A percentile compares a stretch with the other conserved stretches of the same genome.
These are phyloP conservation scores for Colletotrichum eremochloae DNA, from an alignment of 2,329 filamentous ascomycete species.

Conservation along the genomic window DNA sequence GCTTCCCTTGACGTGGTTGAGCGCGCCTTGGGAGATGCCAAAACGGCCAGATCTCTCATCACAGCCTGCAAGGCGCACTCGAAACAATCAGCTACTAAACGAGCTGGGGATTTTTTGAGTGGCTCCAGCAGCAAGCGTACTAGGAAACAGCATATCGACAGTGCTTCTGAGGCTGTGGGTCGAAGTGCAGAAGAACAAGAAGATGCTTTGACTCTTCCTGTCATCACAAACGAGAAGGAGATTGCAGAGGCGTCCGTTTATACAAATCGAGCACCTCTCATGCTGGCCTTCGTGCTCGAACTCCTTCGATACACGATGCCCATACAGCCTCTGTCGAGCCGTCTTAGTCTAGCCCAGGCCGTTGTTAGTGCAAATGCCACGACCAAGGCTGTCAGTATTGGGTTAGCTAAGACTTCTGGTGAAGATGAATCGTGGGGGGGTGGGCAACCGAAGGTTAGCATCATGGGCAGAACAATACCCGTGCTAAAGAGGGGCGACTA, in stretches of 20 bases:
- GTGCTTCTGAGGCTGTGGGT: constrained; percentile 40
- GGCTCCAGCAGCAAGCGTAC: constrained; percentile 45
- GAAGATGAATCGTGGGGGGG: constrained; percentile 80
- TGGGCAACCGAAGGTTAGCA: constrained; percentile 79
- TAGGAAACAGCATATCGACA: constrained; percentile 15
- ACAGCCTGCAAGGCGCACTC: constrained; percentile 67
- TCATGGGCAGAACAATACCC: constrained; percentile 80
- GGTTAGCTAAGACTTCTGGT: constrained; percentile 73
- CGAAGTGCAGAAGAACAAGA: constrained; percentile 68
- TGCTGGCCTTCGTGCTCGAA: constrained; percentile 83
- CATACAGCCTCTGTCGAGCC: constrained; percentile 85
- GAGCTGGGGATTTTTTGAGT: background rate
- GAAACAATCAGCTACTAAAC: constrained; percentile 49
- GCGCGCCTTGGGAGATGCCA: constrained; percentile 61
- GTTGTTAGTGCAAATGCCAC: constrained; percentile 86
- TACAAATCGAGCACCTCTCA: constrained; percentile 85
- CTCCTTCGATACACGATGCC: constrained; percentile 86
- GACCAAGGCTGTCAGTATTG: constrained; percentile 81
- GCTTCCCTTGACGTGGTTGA: constrained; percentile 60
- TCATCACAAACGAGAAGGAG: constrained; percentile 68
- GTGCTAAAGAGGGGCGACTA: constrained; percentile 86
- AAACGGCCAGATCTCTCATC: constrained; percentile 64
- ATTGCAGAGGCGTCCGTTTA: constrained; percentile 71
- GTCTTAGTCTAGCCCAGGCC: constrained; percentile 85
- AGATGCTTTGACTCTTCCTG: constrained; percentile 70